A percentile compares a stretch with the other conserved stretches of the same genome.
Evolutionary conservation across 2,329 filamentous ascomycete genomes (phyloP).

Genomic region (Diaporthe longicolla): DNA sequence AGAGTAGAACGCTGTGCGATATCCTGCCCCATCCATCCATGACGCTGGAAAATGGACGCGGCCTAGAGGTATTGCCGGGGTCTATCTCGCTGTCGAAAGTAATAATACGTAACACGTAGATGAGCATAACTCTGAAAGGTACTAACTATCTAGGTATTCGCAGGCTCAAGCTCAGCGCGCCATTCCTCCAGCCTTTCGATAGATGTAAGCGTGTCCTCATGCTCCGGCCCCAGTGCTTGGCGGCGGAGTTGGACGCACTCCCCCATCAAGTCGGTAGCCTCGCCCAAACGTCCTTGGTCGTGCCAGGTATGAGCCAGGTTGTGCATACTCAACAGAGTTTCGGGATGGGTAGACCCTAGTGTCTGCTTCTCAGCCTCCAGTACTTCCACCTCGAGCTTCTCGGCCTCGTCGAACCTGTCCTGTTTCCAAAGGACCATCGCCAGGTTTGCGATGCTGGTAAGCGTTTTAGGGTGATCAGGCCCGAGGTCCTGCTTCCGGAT

Average conservation of each 20-base stretch:
- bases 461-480: background rate
- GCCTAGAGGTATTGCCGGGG: too few relatives aligned
- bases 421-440: background rate
- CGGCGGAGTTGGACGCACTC: background rate
- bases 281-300: background rate
- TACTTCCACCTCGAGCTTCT: background rate
- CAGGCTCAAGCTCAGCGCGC: background rate
- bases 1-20: too few relatives aligned
- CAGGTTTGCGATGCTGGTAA: accelerated
- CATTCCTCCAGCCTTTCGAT: background rate
- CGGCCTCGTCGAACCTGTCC: background rate
- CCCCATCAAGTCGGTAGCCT: background rate
- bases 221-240: background rate
- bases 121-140: too few relatives aligned
- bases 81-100: too few relatives aligned
- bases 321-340: background rate
- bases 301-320: background rate
- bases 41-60: too few relatives aligned
- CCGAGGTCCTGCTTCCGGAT: background rate
- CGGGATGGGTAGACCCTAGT: background rate
- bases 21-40: too few relatives aligned
- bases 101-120: too few relatives aligned
- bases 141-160: too few relatives aligned
- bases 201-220: background rate
- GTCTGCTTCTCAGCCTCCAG: background rate